phyloP scores from a whole-genome alignment of 169 alveolate genomes.

The Babesia ovis region DNA sequence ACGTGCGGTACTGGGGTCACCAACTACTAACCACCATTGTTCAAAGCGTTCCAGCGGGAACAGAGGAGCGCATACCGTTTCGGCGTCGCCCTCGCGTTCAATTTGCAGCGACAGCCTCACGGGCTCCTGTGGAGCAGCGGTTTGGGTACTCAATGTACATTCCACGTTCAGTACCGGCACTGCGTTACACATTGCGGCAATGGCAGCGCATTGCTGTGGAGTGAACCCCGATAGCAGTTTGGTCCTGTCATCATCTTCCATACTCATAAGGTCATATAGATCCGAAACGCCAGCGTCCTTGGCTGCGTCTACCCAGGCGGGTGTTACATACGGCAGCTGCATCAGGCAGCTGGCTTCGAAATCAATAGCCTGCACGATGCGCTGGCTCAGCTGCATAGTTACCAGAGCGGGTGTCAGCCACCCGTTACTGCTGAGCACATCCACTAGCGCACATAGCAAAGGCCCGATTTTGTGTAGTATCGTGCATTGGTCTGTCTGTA shows the following conservation, averaged over 20 bases:
- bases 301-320: constrained; percentile 80
- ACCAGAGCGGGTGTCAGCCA: constrained; percentile 92
- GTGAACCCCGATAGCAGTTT: constrained; percentile 78
- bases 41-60: constrained; percentile 97
- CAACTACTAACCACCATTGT: constrained; percentile 99
- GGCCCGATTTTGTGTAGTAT: constrained; percentile 81
- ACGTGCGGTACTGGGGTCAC: constrained; percentile 86
- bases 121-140: constrained; percentile 17
- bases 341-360: constrained; percentile 85
- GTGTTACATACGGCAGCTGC: constrained; percentile 91
- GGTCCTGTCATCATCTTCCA: constrained; percentile 94
- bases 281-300: constrained; percentile 86
- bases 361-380: constrained; percentile 95
- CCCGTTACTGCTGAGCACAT: constrained; percentile 93
- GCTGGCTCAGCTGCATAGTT: constrained; percentile 96
- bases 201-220: constrained; percentile 80
- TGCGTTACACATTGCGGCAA: constrained; percentile 87
- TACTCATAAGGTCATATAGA: constrained; percentile 90
- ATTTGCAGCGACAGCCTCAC: constrained; percentile 23
- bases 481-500: constrained; percentile 79
- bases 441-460: constrained; percentile 95
- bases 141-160: constrained; percentile 58
- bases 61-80: constrained; percentile 89
- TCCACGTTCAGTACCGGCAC: constrained; percentile 86
- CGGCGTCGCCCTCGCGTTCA: constrained; percentile 72